Evolutionary conservation across 805 yeast genomes (phyloP).

Genomic region (Candida bentonensis): DNA sequence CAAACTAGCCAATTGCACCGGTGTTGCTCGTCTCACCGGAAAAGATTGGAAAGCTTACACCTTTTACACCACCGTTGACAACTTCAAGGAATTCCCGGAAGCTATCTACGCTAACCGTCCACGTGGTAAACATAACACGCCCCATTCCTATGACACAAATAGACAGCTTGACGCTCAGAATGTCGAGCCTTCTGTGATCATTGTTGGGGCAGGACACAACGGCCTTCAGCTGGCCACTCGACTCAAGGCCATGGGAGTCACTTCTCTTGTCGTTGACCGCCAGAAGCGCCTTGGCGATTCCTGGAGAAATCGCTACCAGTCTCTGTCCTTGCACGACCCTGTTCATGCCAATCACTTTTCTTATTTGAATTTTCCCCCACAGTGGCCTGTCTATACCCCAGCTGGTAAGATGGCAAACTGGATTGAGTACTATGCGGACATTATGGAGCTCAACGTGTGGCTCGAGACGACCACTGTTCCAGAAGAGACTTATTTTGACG

Average conservation of each 20-base stretch:
- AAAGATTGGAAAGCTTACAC: neutral
- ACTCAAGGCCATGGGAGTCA: slow-evolving; percentile 28
- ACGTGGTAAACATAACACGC: neutral
- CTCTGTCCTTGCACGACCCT: slow-evolving; percentile 33
- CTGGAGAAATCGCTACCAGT: slow-evolving; percentile 33
- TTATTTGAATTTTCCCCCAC: slow-evolving; percentile 27
- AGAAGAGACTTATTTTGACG: slow-evolving; percentile 21
- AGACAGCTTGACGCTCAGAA: neutral
- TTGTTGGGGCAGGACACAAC: slow-evolving; percentile 36
- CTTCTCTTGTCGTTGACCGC: slow-evolving; percentile 27
- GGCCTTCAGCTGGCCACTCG: slow-evolving; percentile 31
- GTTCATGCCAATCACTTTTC: slow-evolving; percentile 30
- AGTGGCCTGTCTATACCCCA: slow-evolving; percentile 31
- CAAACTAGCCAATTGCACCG: neutral
- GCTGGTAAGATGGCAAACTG: slow-evolving; percentile 32
- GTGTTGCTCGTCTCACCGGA: neutral
- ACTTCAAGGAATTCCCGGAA: neutral
- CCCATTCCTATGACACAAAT: neutral
- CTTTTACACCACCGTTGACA: neutral
- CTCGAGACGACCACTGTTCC: slow-evolving; percentile 18
- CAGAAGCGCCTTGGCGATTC: slow-evolving; percentile 30
- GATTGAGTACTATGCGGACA: slow-evolving; percentile 27
- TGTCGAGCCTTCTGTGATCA: slow-evolving; percentile 26
- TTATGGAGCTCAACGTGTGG: slow-evolving; percentile 29
- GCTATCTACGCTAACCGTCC: neutral